Evolutionary conservation across 805 yeast genomes (phyloP).

Genomic region (Komagataella pastoris): DNA sequence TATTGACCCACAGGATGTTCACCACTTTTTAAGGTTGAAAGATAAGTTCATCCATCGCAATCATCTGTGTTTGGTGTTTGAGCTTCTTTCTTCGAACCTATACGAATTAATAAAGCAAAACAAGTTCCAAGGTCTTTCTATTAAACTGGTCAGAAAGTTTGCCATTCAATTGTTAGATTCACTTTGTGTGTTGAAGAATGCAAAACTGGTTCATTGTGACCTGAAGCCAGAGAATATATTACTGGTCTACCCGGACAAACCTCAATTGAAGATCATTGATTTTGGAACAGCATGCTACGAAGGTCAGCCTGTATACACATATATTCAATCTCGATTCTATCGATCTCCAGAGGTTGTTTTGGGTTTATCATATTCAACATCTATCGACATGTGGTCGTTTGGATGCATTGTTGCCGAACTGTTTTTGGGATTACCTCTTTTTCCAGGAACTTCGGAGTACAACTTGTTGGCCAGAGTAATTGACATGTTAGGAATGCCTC

Average conservation of each 20-base stretch:
- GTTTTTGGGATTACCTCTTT: slow-evolving; percentile 76
- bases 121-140: slow-evolving; percentile 80
- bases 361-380: slow-evolving; percentile 83
- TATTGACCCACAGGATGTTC: slow-evolving; percentile 56
- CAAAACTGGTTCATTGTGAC: slow-evolving; percentile 89
- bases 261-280: slow-evolving; percentile 85
- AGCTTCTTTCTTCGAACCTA: slow-evolving; percentile 72
- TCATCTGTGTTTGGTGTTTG: slow-evolving; percentile 89
- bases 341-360: slow-evolving; percentile 90
- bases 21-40: slow-evolving; percentile 62
- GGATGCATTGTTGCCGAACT: slow-evolving; percentile 49
- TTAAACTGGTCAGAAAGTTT: slow-evolving; percentile 65
- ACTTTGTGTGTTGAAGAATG: slow-evolving; percentile 64
- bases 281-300: slow-evolving; percentile 95
- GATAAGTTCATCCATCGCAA: slow-evolving; percentile 89
- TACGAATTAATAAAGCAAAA: slow-evolving; percentile 89
- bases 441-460: slow-evolving; percentile 91
- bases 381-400: slow-evolving; percentile 74
- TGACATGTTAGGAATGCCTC: slow-evolving; percentile 77
- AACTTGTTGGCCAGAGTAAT: slow-evolving; percentile 78
- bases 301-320: slow-evolving; percentile 77
- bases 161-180: slow-evolving; percentile 76
- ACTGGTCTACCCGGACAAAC: slow-evolving; percentile 65
- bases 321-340: slow-evolving; percentile 86
- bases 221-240: slow-evolving; percentile 92